Evolutionary conservation across 2,329 filamentous ascomycete genomes (phyloP).

Genomic region (Penicillium sp.): DNA sequence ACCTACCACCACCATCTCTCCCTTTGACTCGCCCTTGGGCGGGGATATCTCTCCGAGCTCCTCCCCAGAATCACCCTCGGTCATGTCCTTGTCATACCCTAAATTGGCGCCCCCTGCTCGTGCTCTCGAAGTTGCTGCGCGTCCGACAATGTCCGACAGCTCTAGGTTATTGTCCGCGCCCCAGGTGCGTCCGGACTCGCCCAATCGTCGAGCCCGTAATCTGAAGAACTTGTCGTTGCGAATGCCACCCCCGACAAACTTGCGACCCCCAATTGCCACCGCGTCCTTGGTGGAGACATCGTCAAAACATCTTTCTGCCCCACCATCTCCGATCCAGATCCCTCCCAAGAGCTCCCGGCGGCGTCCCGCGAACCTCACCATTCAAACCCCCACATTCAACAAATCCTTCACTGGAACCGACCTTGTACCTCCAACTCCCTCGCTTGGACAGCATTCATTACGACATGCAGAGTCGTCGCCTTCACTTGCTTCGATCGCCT

Average conservation of each 20-base stretch:
- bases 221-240: constrained; percentile 66
- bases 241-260: constrained; percentile 50
- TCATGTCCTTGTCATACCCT: constrained; percentile 59
- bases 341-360: constrained; percentile 55
- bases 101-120: constrained; percentile 35
- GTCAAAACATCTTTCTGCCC: constrained; percentile 48
- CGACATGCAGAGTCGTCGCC: constrained; percentile 63
- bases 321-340: constrained; percentile 60
- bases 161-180: constrained; percentile 26
- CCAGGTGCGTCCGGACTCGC: constrained; percentile 42
- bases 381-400: constrained; percentile 56
- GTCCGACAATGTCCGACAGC: constrained; percentile 29
- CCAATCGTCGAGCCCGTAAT: constrained; percentile 53
- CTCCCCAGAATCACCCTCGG: constrained; percentile 85
- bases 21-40: constrained; percentile 84
- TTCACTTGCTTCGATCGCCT: constrained; percentile 43
- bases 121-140: constrained; percentile 26
- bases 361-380: constrained; percentile 61
- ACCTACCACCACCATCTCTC: constrained; percentile 90
- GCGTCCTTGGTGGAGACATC: constrained; percentile 49
- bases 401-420: constrained; percentile 51
- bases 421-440: constrained; percentile 60
- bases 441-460: constrained; percentile 50
- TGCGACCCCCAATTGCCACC: constrained; percentile 50
- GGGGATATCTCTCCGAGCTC: constrained; percentile 90